These are phyloP conservation scores for Xerocomellus dryophilus DNA, from an alignment of 768 basidiomycete species.

Conservation along the genomic window DNA sequence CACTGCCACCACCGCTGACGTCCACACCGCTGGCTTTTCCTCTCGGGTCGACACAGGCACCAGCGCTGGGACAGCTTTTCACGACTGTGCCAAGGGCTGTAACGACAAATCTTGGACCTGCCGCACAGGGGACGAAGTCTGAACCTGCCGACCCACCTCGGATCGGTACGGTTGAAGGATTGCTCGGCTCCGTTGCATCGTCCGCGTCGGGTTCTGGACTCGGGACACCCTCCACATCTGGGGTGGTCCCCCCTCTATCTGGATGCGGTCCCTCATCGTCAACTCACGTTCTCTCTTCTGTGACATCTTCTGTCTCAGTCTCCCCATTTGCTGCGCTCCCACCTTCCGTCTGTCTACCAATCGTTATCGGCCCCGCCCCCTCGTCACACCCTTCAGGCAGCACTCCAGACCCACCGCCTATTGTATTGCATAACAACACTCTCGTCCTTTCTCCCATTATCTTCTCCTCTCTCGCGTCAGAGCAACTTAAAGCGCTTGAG, in stretches of 20 bases:
- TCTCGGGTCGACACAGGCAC: constrained; percentile 21
- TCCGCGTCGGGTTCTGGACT: constrained; percentile 5
- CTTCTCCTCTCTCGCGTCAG: constrained; percentile 71
- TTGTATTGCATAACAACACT: constrained; percentile 81
- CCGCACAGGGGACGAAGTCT: constrained; percentile 1
- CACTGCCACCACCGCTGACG: constrained; percentile 67
- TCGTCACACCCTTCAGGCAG: constrained; percentile 50
- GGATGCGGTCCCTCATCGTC: constrained; percentile 14
- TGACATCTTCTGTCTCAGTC: constrained; percentile 3
- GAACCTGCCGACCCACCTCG: constrained; percentile 5
- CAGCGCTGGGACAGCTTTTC: constrained; percentile 4
- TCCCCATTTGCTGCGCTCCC: constrained; percentile 33
- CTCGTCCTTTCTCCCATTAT: constrained; percentile 83
- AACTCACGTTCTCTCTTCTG: constrained; percentile 13
- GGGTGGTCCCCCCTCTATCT: not conserved
- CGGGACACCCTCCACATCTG: constrained; percentile 16
- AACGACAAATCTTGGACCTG: not conserved
- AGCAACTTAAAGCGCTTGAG: constrained; percentile 73
- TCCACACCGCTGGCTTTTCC: constrained; percentile 58
- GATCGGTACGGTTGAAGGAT: not conserved
- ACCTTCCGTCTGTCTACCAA: constrained; percentile 63
- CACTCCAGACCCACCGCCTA: constrained; percentile 51
- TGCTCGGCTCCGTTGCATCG: not conserved
- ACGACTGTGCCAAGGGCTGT: constrained; percentile 4
- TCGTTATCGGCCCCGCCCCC: constrained; percentile 71